Base-by-base conservation (phyloP, 169 alveolate genomes). In the Plasmodium adleri region DNA sequence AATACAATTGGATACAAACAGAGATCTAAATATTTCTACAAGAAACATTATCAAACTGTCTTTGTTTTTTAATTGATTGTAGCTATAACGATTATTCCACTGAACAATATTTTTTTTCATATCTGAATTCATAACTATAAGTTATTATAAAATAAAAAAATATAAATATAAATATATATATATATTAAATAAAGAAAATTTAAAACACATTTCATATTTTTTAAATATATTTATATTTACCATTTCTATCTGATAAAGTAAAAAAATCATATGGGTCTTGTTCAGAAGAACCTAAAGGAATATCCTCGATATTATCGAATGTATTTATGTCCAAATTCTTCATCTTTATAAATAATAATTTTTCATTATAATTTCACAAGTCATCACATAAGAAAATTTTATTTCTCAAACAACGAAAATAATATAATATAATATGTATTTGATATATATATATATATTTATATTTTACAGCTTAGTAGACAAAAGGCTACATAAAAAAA, bases 11-110 rank as follows among this genome's bases (percentile, higher is more conserved):
- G 88, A 74, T 17, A 74, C 71, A 60, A 74, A 74, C 39, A 74
- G 88, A 64, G 88, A 74, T 50, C 60, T 74, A 39, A 74, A 74
- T 39, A 74, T 74, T 22, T 74, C 39, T 28, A 74, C 88, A 50
- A 74, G 59, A 67, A 74, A 74, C 88, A 74, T 74, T 22, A 74
- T 74, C 52, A 74, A 50, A 47, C 88, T 74, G 63, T 74, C 88
- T 59, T 59, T 74, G 56, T 74, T 74, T 64, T 74, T 74, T 54
- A 74, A 52, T 24, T 74, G 88, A 62, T 74, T 74, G 74, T 74
- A 74, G 52, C 88, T 74, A 47, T 74, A 74, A 22, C 73, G 88
- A 28, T 59, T 74, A 24, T 74, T 74, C 73, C 72, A 74, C 64
- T 74, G 74, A 47, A 74, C 28, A 67, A 74, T 67, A 50, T 74